Evolutionary conservation across 2,329 filamentous ascomycete species (phyloP).

Genomic region (Fusarium sp.): DNA sequence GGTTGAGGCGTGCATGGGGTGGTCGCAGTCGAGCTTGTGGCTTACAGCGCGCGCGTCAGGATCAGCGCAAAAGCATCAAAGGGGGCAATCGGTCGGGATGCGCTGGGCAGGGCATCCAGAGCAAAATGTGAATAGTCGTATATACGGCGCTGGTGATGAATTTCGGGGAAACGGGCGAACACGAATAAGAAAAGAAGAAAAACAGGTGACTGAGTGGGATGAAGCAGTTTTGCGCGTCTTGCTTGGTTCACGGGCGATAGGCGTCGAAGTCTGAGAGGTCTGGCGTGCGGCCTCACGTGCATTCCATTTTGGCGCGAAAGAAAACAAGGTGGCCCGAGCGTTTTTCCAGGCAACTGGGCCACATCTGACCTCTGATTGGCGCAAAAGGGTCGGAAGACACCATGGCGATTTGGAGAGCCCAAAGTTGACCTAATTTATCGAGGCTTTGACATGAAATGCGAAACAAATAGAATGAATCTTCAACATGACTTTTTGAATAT

Average conservation of each 20-base stretch:
- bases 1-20: conserved; percentile 40
- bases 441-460: conserved; percentile 21
- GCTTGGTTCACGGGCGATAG: conserved; percentile 28
- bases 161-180: conserved; percentile 8
- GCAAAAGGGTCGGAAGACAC: neutral
- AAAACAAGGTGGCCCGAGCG: conserved; percentile 37
- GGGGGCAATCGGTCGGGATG: neutral
- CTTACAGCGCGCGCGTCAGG: conserved; percentile 38
- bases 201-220: conserved; percentile 24
- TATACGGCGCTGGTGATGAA: conserved; percentile 14
- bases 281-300: conserved; percentile 37
- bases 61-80: conserved; percentile 29
- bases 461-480: conserved; percentile 16
- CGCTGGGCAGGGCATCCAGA: conserved; percentile 11
- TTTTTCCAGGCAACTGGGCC: conserved; percentile 37
- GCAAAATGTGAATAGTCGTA: conserved; percentile 1
- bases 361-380: conserved; percentile 29
- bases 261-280: conserved; percentile 30
- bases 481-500: conserved; percentile 3
- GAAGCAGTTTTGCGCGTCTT: conserved; percentile 38
- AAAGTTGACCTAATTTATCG: conserved; percentile 17
- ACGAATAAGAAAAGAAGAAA: conserved; percentile 3
- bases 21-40: conserved; percentile 38
- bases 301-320: conserved; percentile 36
- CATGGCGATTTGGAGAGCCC: conserved; percentile 30